A percentile compares a stretch with the other conserved stretches of the same genome.
Conservation (phyloP, 768 basidiomycete species). For the Mycena pura region DNA sequence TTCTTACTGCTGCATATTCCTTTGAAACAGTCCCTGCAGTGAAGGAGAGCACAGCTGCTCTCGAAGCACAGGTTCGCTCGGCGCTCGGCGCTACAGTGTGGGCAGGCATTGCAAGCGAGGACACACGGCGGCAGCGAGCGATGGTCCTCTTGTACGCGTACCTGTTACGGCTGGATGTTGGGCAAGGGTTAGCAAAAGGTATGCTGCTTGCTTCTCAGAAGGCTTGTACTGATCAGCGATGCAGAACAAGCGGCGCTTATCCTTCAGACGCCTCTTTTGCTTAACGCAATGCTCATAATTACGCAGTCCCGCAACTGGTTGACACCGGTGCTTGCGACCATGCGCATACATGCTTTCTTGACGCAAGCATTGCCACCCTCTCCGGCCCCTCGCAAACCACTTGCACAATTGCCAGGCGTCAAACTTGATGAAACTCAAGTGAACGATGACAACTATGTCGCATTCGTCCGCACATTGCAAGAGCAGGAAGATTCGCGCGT, state of each 20-base stretch:
- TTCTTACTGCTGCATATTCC: constrained; percentile 70
- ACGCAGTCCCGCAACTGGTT: constrained; percentile 91
- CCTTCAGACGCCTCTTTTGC: constrained; percentile 71
- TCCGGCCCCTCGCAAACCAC: constrained; percentile 45
- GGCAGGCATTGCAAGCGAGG: constrained; percentile 51
- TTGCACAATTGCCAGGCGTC: constrained; percentile 84
- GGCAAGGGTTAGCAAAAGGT: constrained; percentile 69
- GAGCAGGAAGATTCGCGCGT: constrained; percentile 56
- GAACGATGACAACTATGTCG: constrained; percentile 49
- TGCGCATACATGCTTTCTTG: constrained; percentile 85
- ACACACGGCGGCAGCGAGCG: constrained; percentile 57
- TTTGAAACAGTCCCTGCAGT: constrained; percentile 53
- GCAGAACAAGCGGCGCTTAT: constrained; percentile 77
- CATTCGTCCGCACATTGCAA: constrained; percentile 57
- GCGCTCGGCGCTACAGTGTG: constrained; percentile 59
- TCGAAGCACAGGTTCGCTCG: constrained; percentile 59
- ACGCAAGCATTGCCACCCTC: constrained; percentile 82
- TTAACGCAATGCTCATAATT: constrained; percentile 84
- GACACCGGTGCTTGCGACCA: constrained; percentile 72
- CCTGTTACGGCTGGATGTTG: constrained; percentile 69
- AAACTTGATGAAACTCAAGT: constrained; percentile 55
- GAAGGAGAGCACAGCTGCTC: constrained; percentile 40
- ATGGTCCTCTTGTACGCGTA: constrained; percentile 86
- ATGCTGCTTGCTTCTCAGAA: constrained; percentile 30
- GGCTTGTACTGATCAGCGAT: not conserved